These are phyloP conservation scores for Candida tunisiensis DNA, from an alignment of 1,139 yeast genomes.

Conservation along the genomic window DNA sequence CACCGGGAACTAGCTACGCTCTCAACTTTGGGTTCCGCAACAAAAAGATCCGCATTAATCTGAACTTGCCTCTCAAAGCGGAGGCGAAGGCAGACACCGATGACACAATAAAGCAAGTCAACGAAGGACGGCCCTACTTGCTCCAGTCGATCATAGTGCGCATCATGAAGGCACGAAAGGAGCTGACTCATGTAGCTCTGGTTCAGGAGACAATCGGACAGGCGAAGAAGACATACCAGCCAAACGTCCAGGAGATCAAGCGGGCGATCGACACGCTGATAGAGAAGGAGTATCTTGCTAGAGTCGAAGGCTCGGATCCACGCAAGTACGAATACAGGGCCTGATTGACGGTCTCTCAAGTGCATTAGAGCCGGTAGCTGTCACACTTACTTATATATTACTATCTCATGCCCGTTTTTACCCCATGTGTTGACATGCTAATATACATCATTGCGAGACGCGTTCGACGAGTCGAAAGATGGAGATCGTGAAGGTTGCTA, in stretches of 20 bases:
- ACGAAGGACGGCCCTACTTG: conserved; percentile 72
- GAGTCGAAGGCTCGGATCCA: conserved; percentile 62
- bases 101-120: conserved; percentile 72
- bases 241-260: conserved; percentile 75
- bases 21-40: conserved; percentile 73
- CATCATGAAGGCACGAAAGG: conserved; percentile 46
- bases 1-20: conserved; percentile 42
- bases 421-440: no score
- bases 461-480: conserved; percentile 70
- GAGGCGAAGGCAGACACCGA: conserved; percentile 67
- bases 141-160: conserved; percentile 90
- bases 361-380: no score
- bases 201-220: conserved; percentile 84
- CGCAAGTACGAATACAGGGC: conserved; percentile 75
- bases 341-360: no score
- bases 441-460: conserved; percentile 20
- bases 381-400: no score
- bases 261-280: conserved; percentile 72
- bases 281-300: conserved; percentile 70
- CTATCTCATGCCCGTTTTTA: no score
- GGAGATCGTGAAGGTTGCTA: conserved; percentile 68
- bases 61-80: conserved; percentile 65
- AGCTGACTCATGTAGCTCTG: conserved; percentile 57
- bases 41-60: conserved; percentile 69
- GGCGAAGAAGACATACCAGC: conserved; percentile 69